Percentiles rank a stretch among this genome's conserved stretches.
Evolutionary conservation across 2,329 filamentous ascomycete genomes (phyloP).

Genomic region (Aspergillus pseudonomiae): DNA sequence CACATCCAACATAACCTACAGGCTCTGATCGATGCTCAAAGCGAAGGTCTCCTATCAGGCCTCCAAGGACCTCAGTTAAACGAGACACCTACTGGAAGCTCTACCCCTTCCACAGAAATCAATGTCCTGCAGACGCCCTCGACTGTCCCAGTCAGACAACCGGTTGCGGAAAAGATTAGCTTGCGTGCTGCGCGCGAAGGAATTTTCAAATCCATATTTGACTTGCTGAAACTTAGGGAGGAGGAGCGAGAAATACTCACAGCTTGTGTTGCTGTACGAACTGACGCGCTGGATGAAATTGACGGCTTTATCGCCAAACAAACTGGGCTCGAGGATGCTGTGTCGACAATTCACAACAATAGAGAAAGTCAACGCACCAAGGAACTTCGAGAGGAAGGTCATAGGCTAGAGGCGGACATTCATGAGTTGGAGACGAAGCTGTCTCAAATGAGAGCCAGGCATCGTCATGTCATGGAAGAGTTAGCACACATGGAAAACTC

Average conservation of each 20-base stretch:
- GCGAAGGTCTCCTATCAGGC: constrained; percentile 58
- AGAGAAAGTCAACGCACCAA: constrained; percentile 49
- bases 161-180: constrained; percentile 50
- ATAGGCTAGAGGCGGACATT: constrained; percentile 59
- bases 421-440: constrained; percentile 59
- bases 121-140: constrained; percentile 36
- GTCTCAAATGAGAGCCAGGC: constrained; percentile 57
- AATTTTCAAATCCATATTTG: constrained; percentile 59
- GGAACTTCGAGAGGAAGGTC: constrained; percentile 54
- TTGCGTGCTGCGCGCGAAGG: constrained; percentile 58
- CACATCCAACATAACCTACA: constrained; percentile 62
- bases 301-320: constrained; percentile 55
- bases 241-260: constrained; percentile 58
- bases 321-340: constrained; percentile 53
- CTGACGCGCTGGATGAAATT: constrained; percentile 54
- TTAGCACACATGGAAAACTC: constrained; percentile 59
- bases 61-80: constrained; percentile 45
- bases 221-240: constrained; percentile 58
- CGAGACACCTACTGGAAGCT: constrained; percentile 49
- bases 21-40: constrained; percentile 62
- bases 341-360: constrained; percentile 52
- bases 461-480: constrained; percentile 56
- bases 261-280: constrained; percentile 48
- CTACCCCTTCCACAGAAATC: constrained; percentile 36
- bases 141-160: constrained; percentile 43